Percentiles rank a stretch among this genome's conserved stretches.
Conservation (phyloP, 768 basidiomycete species). For the Suillus spraguei region DNA sequence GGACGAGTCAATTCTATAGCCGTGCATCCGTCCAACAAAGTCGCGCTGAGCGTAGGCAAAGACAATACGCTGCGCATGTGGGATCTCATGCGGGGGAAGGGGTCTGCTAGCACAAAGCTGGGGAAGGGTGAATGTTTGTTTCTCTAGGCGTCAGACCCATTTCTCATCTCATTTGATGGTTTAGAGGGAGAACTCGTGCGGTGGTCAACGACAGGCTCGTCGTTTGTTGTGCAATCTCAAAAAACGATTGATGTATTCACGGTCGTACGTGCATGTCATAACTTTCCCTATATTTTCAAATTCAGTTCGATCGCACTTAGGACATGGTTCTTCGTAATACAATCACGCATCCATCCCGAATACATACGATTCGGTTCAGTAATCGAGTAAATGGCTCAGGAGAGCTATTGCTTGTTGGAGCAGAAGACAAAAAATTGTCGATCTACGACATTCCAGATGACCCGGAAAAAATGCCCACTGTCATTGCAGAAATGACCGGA, state of each 20-base stretch:
- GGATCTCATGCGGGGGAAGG: slow-evolving; percentile 96
- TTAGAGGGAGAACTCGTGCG: slow-evolving; percentile 91
- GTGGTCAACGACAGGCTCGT: slow-evolving; percentile 78
- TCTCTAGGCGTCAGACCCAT: background rate
- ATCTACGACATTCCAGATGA: slow-evolving; percentile 66
- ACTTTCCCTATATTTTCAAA: background rate
- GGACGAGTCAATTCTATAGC: slow-evolving; percentile 89
- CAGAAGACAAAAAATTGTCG: slow-evolving; percentile 88
- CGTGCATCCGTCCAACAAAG: slow-evolving; percentile 91
- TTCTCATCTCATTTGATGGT: slow-evolving; percentile 4
- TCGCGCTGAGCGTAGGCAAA: slow-evolving; percentile 88
- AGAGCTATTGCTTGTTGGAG: slow-evolving; percentile 80
- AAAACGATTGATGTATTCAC: slow-evolving; percentile 82
- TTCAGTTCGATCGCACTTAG: slow-evolving; percentile 39
- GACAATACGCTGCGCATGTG: slow-evolving; percentile 94
- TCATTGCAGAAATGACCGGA: slow-evolving; percentile 77
- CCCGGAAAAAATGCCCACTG: slow-evolving; percentile 44
- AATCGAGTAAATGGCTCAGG: slow-evolving; percentile 54
- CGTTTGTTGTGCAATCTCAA: slow-evolving; percentile 80
- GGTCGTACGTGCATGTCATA: slow-evolving; percentile 48
- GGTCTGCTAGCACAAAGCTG: slow-evolving; percentile 85
- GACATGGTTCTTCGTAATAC: slow-evolving; percentile 77
- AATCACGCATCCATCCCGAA: slow-evolving; percentile 75
- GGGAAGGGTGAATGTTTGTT: slow-evolving; percentile 65
- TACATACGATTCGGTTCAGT: slow-evolving; percentile 84